phyloP scores from a whole-genome alignment of 169 alveolate species.

The Babesia gibsoni region DNA sequence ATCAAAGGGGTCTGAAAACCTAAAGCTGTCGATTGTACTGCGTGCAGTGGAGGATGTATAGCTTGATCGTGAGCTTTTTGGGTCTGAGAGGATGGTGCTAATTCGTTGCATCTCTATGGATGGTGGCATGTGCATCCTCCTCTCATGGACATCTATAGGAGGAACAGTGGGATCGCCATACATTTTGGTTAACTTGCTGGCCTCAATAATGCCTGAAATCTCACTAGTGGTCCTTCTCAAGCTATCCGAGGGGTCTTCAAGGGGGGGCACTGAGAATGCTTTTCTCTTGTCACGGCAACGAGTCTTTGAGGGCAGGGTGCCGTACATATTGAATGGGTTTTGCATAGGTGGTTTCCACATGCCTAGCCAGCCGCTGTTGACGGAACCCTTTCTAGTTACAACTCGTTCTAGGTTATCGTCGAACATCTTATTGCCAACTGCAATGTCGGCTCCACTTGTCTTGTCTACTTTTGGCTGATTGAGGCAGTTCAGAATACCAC shows the following conservation, averaged over 20 bases:
- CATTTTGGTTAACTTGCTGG: background rate
- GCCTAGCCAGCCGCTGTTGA: conserved; percentile 18
- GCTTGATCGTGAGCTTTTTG: conserved; percentile 8
- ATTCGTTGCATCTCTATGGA: conserved; percentile 11
- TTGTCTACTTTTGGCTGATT: conserved; percentile 5
- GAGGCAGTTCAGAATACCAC: background rate
- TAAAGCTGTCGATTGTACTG: conserved; percentile 30
- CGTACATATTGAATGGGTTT: conserved; percentile 60
- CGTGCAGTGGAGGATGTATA: conserved; percentile 8
- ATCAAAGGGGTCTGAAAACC: conserved; percentile 23
- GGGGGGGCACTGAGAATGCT: conserved; percentile 49
- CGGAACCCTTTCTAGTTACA: background rate
- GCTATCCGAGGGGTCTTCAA: conserved; percentile 18
- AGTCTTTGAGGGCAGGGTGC: conserved; percentile 31
- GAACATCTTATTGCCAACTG: background rate
- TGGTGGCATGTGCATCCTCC: background rate
- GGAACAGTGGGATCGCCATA: background rate
- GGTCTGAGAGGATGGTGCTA: conserved; percentile 23
- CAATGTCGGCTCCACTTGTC: background rate
- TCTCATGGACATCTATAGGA: background rate
- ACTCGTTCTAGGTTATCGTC: conserved; percentile 10
- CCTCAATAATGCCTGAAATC: background rate
- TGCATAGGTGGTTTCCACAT: conserved; percentile 27
- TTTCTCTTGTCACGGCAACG: conserved; percentile 35
- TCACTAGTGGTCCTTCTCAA: background rate